Base-by-base conservation (phyloP, 2,329 filamentous ascomycete species). In the Akanthomyces muscarius region DNA sequence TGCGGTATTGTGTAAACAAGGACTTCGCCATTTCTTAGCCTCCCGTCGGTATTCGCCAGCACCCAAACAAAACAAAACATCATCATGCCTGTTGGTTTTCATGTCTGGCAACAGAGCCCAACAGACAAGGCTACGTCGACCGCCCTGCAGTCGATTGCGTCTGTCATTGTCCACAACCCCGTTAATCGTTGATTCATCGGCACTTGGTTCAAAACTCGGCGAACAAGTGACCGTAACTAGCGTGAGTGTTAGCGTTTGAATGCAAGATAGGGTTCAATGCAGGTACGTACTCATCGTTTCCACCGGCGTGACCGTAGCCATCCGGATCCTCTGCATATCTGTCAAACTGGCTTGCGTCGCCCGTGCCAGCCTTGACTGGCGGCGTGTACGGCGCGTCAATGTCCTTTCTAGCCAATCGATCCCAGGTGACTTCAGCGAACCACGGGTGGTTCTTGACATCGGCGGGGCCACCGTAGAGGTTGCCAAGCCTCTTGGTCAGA, bases 351-450 rank as follows among this genome's bases (percentile, higher is more conserved):
- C 93, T 97, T 58, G 95, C 92, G 78, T 99, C 95, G 64, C 95
- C 95, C 36, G 92, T 89, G 48, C 95, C 95, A 48, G 92, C 93
- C 74, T 95, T 90, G 65, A 99, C 94, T 0, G 95, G 95, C 18
- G 95, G 95, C 62, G 97, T 95, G 74, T 99, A 99, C 5, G 95
- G 95, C 44, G 95, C 95, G 77, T 99, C 95, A 65, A 99, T 99
- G 71, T 99, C 95, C 78, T 97, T 98, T 75, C 92, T 90, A 44
- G 90, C 88, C 69, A 99, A 80, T 66, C 95, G 84, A 72, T 99
- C 95, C 95, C 95, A 99, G 3, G 95, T 98, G 58, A 99, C 95
- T 78, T 99, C 95, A 8, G 91, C 85, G 73, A 99, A 99, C 95
- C 95, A 99, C 1, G 90, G 84, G 72, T 99, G 95, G 69, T 88